Conservation (phyloP, 1,284 basidiomycete species). For the Pascua guehoae region DNA sequence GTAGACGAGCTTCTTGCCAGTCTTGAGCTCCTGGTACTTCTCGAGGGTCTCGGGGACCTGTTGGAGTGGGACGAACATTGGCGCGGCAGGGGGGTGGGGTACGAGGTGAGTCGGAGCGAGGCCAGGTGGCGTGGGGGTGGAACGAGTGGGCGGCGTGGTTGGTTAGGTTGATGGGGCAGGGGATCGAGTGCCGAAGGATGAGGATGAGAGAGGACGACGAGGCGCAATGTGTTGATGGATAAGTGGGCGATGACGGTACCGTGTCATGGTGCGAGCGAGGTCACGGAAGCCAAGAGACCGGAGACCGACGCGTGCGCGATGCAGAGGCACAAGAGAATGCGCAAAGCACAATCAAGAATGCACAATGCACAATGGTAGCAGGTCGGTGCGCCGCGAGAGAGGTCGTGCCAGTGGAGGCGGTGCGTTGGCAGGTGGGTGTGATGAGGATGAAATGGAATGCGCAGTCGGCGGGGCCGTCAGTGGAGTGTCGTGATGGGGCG, state of each 20-base stretch:
- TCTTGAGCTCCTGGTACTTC: conserved; percentile 72
- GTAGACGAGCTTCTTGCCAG: conserved; percentile 78
- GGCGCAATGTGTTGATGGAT: too few relatives aligned
- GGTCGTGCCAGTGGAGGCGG: not conserved
- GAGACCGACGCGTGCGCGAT: too few relatives aligned
- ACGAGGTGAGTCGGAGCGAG: not conserved
- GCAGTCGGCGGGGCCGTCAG: too few relatives aligned
- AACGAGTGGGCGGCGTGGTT: not conserved
- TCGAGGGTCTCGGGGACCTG: conserved; percentile 57
- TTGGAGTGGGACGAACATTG: not conserved
- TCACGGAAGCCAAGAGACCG: too few relatives aligned
- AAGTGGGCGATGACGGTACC: too few relatives aligned
- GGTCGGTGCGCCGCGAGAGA: not conserved
- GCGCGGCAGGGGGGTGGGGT: not conserved
- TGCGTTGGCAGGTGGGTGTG: not conserved
- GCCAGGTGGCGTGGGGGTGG: not conserved
- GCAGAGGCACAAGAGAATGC: too few relatives aligned
- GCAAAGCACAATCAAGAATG: too few relatives aligned
- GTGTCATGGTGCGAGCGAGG: too few relatives aligned
- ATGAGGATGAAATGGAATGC: too few relatives aligned
- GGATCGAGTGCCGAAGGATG: not conserved
- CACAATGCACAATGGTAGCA: too few relatives aligned
- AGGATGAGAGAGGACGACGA: not conserved
- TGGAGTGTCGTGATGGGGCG: not conserved
- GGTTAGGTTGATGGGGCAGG: not conserved